These are phyloP conservation scores for Sesbania bispinosa DNA, from an alignment of 306 rosid species.

Conservation along the genomic window DNA sequence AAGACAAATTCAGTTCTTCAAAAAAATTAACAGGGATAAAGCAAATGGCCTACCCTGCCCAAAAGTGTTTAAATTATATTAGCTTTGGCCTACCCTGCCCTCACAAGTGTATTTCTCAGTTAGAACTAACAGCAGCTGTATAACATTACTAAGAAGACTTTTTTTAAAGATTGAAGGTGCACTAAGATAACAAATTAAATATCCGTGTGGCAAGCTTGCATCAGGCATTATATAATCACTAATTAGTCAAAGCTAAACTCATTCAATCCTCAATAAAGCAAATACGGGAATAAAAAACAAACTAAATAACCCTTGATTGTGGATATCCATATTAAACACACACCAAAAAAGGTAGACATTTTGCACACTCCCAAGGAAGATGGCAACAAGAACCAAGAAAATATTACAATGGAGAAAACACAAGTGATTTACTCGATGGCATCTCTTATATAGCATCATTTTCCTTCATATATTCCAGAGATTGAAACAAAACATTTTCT, in stretches of 20 bases:
- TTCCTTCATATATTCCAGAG: not conserved
- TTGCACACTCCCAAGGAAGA: slow-evolving; percentile 1
- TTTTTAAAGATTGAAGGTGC: not conserved
- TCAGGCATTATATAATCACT: not conserved
- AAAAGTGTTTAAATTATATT: not conserved
- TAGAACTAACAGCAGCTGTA: slow-evolving; percentile 4
- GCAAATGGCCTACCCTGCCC: not conserved
- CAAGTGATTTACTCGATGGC: not conserved
- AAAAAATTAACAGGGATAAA: not conserved
- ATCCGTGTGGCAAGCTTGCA: not conserved
- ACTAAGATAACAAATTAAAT: not conserved
- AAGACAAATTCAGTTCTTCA: not conserved
- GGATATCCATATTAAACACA: not conserved
- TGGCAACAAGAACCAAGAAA: not conserved
- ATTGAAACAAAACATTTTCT: not conserved
- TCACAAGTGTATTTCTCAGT: not conserved
- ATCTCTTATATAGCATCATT: not conserved
- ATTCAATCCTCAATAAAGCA: not conserved
- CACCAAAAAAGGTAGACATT: not conserved
- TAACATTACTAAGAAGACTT: not conserved
- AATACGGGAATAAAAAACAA: not conserved
- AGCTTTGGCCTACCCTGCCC: slow-evolving; percentile 5
- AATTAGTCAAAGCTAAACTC: slow-evolving; percentile 1
- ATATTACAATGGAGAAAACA: not conserved
- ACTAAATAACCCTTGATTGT: not conserved